Conservation (phyloP, 1,139 yeast species). For the Debaryomycetaceae sp. region DNA sequence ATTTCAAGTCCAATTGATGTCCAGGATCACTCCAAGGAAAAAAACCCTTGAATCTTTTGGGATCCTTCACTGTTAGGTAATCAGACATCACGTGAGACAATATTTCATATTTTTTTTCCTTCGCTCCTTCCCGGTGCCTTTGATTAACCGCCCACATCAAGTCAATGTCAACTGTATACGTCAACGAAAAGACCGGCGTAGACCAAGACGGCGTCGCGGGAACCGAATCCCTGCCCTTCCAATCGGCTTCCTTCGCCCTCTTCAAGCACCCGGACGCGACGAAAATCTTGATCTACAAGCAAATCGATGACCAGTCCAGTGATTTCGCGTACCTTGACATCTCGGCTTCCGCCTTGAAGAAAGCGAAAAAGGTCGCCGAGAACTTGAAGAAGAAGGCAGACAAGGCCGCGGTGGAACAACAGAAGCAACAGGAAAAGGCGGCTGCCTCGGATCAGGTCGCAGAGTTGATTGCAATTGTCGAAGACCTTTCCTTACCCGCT, state of each 20-base stretch:
- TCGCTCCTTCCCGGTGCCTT: too few relatives aligned
- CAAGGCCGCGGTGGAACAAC: constrained; percentile 57
- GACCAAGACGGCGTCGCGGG: constrained; percentile 54
- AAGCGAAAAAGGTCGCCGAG: constrained; percentile 94
- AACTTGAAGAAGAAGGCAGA: constrained; percentile 83
- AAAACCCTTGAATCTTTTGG: too few relatives aligned
- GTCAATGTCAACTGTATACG: constrained; percentile 35
- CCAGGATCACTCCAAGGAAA: not conserved
- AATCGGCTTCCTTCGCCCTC: constrained; percentile 77
- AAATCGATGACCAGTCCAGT: constrained; percentile 39
- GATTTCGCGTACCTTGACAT: constrained; percentile 60
- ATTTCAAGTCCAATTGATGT: constrained; percentile 10
- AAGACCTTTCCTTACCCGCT: constrained; percentile 61
- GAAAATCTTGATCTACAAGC: constrained; percentile 54
- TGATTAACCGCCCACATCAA: too few relatives aligned
- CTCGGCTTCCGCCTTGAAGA: constrained; percentile 87
- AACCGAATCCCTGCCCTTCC: constrained; percentile 56
- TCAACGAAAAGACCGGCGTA: constrained; percentile 61
- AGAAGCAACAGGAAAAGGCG: constrained; percentile 49
- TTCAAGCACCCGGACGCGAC: constrained; percentile 44
- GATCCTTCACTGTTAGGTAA: too few relatives aligned
- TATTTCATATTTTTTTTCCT: too few relatives aligned
- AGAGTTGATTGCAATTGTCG: constrained; percentile 56
- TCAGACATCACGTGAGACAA: too few relatives aligned
- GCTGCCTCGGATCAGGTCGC: constrained; percentile 65